Percentiles rank a stretch among this genome's conserved stretches.
Conservation (phyloP, 306 rosid species). For the Psophocarpus tetragonolobus region DNA sequence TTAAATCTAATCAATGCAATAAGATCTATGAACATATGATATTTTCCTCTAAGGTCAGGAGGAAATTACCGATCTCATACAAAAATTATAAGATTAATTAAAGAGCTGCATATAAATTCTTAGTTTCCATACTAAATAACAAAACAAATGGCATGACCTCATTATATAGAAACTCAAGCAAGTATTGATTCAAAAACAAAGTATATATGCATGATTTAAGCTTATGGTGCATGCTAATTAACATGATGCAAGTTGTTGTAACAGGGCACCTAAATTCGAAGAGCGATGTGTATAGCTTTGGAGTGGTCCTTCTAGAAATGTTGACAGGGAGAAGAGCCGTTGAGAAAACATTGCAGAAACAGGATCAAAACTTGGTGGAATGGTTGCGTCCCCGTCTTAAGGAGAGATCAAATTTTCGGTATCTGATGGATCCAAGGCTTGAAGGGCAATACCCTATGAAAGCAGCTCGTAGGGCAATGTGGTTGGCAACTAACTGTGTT, state of each 20-base stretch:
- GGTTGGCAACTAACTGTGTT: conserved; percentile 49
- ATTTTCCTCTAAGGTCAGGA: not conserved
- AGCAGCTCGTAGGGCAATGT: conserved; percentile 42
- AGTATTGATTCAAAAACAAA: not conserved
- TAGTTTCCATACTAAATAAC: not conserved
- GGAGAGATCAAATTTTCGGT: not conserved
- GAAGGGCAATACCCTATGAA: conserved; percentile 48
- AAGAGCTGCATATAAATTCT: not conserved
- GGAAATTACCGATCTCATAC: not conserved
- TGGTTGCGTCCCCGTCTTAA: conserved; percentile 49
- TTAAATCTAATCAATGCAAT: not conserved
- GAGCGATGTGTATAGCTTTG: conserved; percentile 76
- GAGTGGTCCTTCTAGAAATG: conserved; percentile 70
- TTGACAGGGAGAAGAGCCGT: conserved; percentile 56
- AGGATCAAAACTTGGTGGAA: conserved; percentile 51
- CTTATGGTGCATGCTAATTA: not conserved
- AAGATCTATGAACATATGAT: not conserved
- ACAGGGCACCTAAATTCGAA: conserved; percentile 64
- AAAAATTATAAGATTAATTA: not conserved
- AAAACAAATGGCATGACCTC: not conserved
- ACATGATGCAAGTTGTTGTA: not conserved
- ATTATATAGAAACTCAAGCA: not conserved
- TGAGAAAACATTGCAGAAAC: conserved; percentile 31
- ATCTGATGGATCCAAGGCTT: conserved; percentile 53
- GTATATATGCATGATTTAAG: not conserved